phyloP scores from a whole-genome alignment of 768 basidiomycete species.

The Suillus decipiens region DNA sequence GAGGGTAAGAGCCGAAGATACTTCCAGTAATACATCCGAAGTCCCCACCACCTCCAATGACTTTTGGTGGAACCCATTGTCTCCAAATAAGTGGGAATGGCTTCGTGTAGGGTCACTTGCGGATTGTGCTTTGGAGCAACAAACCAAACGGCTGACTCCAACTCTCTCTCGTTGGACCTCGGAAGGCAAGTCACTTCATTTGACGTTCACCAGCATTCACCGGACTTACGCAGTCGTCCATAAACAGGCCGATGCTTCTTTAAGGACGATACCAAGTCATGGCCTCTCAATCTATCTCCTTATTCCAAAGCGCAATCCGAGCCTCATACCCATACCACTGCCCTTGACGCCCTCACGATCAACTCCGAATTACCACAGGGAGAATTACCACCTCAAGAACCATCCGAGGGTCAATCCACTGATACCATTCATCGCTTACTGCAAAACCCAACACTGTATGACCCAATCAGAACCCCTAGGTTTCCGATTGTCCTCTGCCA shows the following conservation, averaged over 20 bases:
- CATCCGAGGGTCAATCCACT: conserved; percentile 19
- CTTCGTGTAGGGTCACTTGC: conserved; percentile 7
- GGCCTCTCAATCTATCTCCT: background rate
- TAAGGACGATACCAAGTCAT: background rate
- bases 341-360: background rate
- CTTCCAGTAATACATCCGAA: background rate
- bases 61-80: conserved; percentile 6
- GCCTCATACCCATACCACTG: background rate
- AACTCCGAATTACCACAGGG: background rate
- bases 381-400: conserved; percentile 9
- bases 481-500: conserved; percentile 96
- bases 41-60: background rate
- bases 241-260: conserved; percentile 3
- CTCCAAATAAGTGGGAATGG: conserved; percentile 8
- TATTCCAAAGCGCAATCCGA: background rate
- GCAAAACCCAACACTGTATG: conserved; percentile 72
- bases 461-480: conserved; percentile 78
- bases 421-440: conserved; percentile 73
- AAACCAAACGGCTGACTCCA: background rate
- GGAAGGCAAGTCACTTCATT: background rate
- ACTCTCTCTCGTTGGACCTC: background rate
- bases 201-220: background rate
- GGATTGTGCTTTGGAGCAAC: background rate
- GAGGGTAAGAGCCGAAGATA: conserved; percentile 17
- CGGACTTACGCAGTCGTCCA: background rate